phyloP scores from a whole-genome alignment of 768 basidiomycete species.

The Termitomyces eurrhizus region DNA sequence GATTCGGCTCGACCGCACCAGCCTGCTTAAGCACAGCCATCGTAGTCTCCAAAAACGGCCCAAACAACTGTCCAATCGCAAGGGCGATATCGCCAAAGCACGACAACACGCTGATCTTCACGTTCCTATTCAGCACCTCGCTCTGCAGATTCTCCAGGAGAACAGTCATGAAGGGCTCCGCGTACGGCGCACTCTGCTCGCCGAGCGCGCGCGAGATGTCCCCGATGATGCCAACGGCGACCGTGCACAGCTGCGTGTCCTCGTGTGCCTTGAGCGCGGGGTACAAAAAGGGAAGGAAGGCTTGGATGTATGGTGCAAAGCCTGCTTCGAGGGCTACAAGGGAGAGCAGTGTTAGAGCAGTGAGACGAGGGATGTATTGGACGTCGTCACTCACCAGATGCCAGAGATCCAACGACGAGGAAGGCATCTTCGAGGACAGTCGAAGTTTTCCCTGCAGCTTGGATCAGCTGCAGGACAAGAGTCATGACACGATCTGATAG shows the following conservation, averaged over 20 bases:
- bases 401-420: constrained; percentile 86
- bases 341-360: constrained; percentile 1
- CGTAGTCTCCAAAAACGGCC: constrained; percentile 85
- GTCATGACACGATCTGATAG: constrained; percentile 96
- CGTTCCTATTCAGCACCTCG: constrained; percentile 85
- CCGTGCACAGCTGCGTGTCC: constrained; percentile 93
- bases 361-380: background rate
- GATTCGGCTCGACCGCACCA: constrained; percentile 81
- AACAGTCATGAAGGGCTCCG: constrained; percentile 86
- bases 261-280: constrained; percentile 90
- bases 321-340: constrained; percentile 65
- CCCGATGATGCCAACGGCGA: constrained; percentile 93
- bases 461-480: constrained; percentile 78
- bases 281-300: constrained; percentile 84
- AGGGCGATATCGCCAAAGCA: constrained; percentile 97
- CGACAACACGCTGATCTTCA: constrained; percentile 94
- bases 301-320: constrained; percentile 80
- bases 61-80: constrained; percentile 82
- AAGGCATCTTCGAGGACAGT: constrained; percentile 96
- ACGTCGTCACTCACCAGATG: constrained; percentile 46
- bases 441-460: constrained; percentile 86
- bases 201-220: constrained; percentile 95
- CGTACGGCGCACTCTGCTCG: constrained; percentile 78
- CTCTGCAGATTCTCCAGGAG: constrained; percentile 89
- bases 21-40: constrained; percentile 92